Evolutionary conservation across 1,284 basidiomycete genomes (phyloP), one percentile per base, ranked within the genome.

Genomic region (Coniferiporia weirii): DNA sequence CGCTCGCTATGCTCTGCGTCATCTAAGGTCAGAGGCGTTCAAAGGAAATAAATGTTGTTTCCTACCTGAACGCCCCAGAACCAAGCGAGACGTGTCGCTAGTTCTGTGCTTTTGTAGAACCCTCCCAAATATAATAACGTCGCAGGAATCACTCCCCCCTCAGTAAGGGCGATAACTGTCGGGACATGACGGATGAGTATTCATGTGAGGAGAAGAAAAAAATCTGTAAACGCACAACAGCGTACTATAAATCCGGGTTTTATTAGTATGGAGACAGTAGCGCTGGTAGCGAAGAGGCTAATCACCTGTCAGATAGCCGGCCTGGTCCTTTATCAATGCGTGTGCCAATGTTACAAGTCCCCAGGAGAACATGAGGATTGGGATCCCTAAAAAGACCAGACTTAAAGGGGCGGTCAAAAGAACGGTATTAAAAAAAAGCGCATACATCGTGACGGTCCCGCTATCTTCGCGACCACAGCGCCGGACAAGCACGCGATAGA

Each of bases 131-230:
- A 75, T 13, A 75, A 71, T 8, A 75, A 62, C 5, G 73, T 74
- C 5, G 74, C 70, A 1, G 74, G 74, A 7, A 74, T 74, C 9
- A 75, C 73, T 8, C 72, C 71, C 56, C 73, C 73, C 67, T 75
- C 73, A 3, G 73, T 75, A 43, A 75, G 66, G 6, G 72, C 73
- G 47, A 75, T 75, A 60, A 71, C 73, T 60, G 27, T 20, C 13
- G 9, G 2, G 20, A 27, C 22, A 45, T 20, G 27, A 2, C 49
- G 40, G 10, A 13, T 74, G 12, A 27, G 27, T 32, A 12, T 15
- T 12, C 47, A 48, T 15, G 54, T 49, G 48, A 19, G 54, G 10
- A 56, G 27, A 45, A 10, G 44, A 38, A 35, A 6, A 35, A 10
- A 20, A 51, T 34, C 9, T n/a, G n/a, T 32, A 35, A 8, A 61